Evolutionary conservation across 805 yeast genomes (phyloP).

Genomic region (Lachancea nothofagi): DNA sequence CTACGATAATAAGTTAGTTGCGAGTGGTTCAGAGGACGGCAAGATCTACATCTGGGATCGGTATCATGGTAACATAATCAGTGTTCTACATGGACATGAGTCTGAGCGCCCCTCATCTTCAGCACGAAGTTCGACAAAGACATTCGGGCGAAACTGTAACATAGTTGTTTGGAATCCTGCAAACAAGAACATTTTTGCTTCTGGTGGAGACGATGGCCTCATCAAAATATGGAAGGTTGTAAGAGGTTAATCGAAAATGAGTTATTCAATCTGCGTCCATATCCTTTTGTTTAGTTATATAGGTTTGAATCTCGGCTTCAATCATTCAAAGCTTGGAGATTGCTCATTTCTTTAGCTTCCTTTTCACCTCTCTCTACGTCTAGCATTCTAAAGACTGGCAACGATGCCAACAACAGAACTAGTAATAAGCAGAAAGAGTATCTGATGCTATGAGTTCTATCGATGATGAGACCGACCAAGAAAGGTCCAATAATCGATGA

Average conservation of each 20-base stretch:
- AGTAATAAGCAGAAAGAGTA: slow-evolving; percentile 64
- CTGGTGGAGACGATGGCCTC: slow-evolving; percentile 76
- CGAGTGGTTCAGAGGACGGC: slow-evolving; percentile 85
- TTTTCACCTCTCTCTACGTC: slow-evolving; percentile 57
- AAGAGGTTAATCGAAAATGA: slow-evolving; percentile 15
- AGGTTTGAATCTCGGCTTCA: not conserved
- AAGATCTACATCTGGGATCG: slow-evolving; percentile 73
- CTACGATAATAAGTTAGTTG: slow-evolving; percentile 57
- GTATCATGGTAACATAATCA: slow-evolving; percentile 58
- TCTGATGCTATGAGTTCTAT: slow-evolving; percentile 66
- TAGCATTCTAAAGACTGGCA: slow-evolving; percentile 51
- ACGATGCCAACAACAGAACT: slow-evolving; percentile 45
- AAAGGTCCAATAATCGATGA: slow-evolving; percentile 71
- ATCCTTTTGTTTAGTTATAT: not conserved
- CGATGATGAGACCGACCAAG: slow-evolving; percentile 65
- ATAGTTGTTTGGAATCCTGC: slow-evolving; percentile 70
- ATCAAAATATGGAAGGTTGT: slow-evolving; percentile 62
- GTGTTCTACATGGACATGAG: slow-evolving; percentile 29
- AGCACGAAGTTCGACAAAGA: slow-evolving; percentile 16
- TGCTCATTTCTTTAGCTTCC: slow-evolving; percentile 43
- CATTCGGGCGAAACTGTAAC: slow-evolving; percentile 45
- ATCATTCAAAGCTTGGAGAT: slow-evolving; percentile 7
- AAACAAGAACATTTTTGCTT: slow-evolving; percentile 54
- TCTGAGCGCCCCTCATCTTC: slow-evolving; percentile 17
- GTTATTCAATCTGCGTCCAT: not conserved